These are phyloP conservation scores for Suhomyces kilbournensis DNA, from an alignment of 805 yeast genomes.

Conservation along the genomic window DNA sequence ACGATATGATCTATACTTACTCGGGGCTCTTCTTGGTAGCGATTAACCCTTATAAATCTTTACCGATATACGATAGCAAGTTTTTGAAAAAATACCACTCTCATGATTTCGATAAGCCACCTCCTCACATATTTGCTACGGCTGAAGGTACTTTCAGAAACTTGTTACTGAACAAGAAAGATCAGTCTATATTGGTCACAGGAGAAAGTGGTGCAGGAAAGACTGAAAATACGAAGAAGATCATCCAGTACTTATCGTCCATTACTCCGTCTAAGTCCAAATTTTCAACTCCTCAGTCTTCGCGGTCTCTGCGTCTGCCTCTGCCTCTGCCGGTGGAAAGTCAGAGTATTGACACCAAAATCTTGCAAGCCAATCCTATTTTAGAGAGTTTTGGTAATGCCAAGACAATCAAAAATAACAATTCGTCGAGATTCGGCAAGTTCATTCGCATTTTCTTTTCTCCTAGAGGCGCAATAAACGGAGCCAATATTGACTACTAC, in stretches of 20 bases:
- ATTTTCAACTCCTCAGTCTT: conserved; percentile 12
- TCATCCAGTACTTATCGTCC: conserved; percentile 85
- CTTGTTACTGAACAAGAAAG: conserved; percentile 61
- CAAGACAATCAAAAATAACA: conserved; percentile 88
- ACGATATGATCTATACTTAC: conserved; percentile 84
- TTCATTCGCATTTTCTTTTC: conserved; percentile 84
- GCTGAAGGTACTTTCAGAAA: conserved; percentile 84
- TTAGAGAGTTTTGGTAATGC: conserved; percentile 97
- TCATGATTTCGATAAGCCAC: conserved; percentile 32
- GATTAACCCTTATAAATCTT: conserved; percentile 79
- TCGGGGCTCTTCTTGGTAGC: conserved; percentile 96
- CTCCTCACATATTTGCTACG: conserved; percentile 90
- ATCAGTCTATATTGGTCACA: conserved; percentile 93
- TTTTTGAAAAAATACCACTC: conserved; percentile 54
- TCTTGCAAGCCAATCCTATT: conserved; percentile 91
- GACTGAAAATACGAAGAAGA: conserved; percentile 94
- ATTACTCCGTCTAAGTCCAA: conserved; percentile 44
- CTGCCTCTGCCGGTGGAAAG: conserved; percentile 5
- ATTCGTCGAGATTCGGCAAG: conserved; percentile 95
- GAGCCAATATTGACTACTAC: conserved; percentile 95
- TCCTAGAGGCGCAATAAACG: conserved; percentile 60
- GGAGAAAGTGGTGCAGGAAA: conserved; percentile 99
- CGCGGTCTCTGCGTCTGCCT: conserved; percentile 6
- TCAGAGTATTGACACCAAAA: conserved; percentile 70
- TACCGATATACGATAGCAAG: conserved; percentile 67